Conservation (phyloP, 2,329 filamentous ascomycete species). For the Akanthomyces dipterigenus region DNA sequence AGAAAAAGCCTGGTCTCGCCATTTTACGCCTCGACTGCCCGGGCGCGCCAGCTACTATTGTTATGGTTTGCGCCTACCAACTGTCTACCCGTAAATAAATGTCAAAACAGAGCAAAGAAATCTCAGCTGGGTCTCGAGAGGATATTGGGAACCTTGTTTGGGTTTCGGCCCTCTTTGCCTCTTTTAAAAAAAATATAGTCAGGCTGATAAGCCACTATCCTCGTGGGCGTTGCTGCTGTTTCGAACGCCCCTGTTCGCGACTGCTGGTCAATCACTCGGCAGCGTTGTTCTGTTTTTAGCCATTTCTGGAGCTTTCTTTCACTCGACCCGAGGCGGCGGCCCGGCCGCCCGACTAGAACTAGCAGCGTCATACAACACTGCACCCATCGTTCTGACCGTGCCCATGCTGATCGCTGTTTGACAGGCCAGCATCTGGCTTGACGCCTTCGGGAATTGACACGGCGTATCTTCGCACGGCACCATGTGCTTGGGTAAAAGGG, state of each 20-base stretch:
- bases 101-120: too few relatives aligned
- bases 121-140: background rate
- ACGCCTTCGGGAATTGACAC: background rate
- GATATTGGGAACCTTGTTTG: background rate
- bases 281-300: slow-evolving; percentile 1
- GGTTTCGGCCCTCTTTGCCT: background rate
- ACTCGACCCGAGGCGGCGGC: background rate
- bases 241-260: background rate
- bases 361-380: background rate
- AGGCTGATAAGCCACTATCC: background rate
- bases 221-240: background rate
- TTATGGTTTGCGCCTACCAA: background rate
- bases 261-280: background rate
- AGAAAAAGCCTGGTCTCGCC: background rate
- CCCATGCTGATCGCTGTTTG: background rate
- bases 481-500: background rate
- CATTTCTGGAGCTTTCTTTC: background rate
- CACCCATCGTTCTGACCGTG: background rate
- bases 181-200: too few relatives aligned
- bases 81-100: too few relatives aligned
- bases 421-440: background rate
- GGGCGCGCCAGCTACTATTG: background rate
- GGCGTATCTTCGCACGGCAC: background rate
- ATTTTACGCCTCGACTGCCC: background rate
- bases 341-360: background rate